These are phyloP conservation scores for Trichoderma asperellum DNA, from an alignment of 2,329 filamentous ascomycete species.

Conservation along the genomic window DNA sequence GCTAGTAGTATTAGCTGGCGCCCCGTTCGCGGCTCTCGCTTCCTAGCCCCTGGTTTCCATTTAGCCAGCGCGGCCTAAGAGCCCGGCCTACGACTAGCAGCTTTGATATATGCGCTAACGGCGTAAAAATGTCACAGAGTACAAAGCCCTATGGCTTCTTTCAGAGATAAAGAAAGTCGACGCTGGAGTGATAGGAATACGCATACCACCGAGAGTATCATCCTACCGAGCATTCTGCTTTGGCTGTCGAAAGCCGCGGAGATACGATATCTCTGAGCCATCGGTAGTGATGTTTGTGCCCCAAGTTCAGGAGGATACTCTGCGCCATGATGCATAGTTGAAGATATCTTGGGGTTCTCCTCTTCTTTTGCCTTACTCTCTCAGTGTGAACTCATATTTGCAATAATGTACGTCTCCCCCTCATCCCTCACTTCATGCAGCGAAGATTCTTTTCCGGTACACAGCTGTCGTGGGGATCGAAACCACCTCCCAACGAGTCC, in stretches of 20 bases:
- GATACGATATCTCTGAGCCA: background rate
- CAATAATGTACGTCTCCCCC: background rate
- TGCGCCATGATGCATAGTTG: background rate
- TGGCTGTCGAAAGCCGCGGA: background rate
- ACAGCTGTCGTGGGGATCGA: background rate
- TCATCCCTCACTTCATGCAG: background rate
- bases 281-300: background rate
- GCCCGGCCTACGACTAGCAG: background rate
- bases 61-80: background rate
- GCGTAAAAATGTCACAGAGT: background rate
- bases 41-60: slow-evolving; percentile 12
- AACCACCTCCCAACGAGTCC: background rate
- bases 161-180: background rate
- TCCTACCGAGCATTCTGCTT: background rate
- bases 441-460: background rate
- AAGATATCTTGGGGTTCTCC: background rate
- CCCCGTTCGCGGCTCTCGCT: slow-evolving; percentile 18
- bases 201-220: background rate
- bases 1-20: background rate
- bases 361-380: background rate
- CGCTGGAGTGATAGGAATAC: background rate
- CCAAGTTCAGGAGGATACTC: background rate
- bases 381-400: background rate
- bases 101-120: background rate
- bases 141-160: background rate